Conservation (phyloP, 208 protist species). For the Leishmania turanica region DNA sequence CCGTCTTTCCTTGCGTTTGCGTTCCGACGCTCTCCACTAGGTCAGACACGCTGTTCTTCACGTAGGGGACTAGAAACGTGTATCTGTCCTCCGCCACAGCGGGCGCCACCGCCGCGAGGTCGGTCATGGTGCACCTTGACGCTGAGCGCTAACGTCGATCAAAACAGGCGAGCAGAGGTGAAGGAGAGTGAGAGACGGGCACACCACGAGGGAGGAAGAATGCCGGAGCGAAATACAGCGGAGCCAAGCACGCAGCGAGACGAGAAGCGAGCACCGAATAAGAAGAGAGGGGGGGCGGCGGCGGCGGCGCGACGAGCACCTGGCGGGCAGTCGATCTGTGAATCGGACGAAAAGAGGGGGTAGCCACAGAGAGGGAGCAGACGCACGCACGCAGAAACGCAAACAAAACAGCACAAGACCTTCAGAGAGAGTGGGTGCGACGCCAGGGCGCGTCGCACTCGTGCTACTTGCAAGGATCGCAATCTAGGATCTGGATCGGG, state of each 20-base stretch:
- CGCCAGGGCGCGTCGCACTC: too few species aligned
- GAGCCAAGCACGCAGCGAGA: neutral
- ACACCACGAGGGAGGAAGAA: neutral
- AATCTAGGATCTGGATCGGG: too few species aligned
- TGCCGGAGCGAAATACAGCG: neutral
- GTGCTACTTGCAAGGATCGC: too few species aligned
- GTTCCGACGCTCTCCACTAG: slow-evolving; percentile 6
- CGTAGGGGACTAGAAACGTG: neutral
- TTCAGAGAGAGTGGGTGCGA: neutral
- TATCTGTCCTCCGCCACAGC: neutral
- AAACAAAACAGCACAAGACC: neutral
- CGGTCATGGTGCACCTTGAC: neutral
- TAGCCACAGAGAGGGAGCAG: neutral
- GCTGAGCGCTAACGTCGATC: neutral
- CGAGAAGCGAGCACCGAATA: neutral
- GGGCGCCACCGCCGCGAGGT: neutral
- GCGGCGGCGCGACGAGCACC: neutral
- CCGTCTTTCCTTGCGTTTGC: slow-evolving; percentile 9
- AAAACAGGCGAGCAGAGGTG: neutral
- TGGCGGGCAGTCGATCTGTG: neutral
- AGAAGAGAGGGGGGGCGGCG: neutral
- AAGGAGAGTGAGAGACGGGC: neutral
- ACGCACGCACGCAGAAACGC: neutral
- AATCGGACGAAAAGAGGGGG: neutral
- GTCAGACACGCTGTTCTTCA: slow-evolving; percentile 24